These are phyloP conservation scores for Trypanosoma lewisi DNA, from an alignment of 208 protist genomes.

Conservation along the genomic window DNA sequence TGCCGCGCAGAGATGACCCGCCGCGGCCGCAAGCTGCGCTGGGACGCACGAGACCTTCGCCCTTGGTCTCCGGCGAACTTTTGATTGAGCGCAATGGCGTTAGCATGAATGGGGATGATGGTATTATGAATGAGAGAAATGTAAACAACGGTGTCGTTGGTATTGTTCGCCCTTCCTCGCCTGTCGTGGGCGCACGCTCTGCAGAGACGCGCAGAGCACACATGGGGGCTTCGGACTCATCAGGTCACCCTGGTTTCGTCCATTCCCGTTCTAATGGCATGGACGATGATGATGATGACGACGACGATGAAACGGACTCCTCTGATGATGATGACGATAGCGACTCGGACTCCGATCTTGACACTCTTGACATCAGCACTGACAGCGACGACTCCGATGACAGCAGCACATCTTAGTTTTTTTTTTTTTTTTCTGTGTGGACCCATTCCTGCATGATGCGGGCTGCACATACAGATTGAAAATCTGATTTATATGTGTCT, in stretches of 20 bases:
- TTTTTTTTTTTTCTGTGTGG: constrained; percentile 10
- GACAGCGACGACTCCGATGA: constrained; percentile 24
- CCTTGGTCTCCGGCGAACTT: not conserved
- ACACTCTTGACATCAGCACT: constrained; percentile 27
- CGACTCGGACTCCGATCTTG: constrained; percentile 11
- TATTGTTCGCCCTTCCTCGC: constrained; percentile 2
- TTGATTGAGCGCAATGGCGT: not conserved
- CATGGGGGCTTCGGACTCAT: not conserved
- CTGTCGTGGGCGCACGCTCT: constrained; percentile 16
- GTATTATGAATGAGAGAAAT: not conserved
- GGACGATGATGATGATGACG: constrained; percentile 30
- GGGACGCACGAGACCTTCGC: constrained; percentile 30
- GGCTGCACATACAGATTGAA: too few relatives aligned
- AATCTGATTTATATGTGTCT: too few relatives aligned
- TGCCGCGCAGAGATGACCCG: constrained; percentile 26
- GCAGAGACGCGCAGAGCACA: constrained; percentile 10
- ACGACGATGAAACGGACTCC: constrained; percentile 27
- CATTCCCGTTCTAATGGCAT: not conserved
- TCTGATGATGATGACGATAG: constrained; percentile 58
- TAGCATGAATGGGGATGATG: not conserved
- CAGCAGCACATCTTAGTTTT: constrained; percentile 25
- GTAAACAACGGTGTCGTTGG: not conserved
- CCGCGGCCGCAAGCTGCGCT: constrained; percentile 33
- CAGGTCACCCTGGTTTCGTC: not conserved
- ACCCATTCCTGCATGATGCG: not conserved